Conservation (phyloP, 192 early-diverging fungal species). For the Podila minutissima region DNA sequence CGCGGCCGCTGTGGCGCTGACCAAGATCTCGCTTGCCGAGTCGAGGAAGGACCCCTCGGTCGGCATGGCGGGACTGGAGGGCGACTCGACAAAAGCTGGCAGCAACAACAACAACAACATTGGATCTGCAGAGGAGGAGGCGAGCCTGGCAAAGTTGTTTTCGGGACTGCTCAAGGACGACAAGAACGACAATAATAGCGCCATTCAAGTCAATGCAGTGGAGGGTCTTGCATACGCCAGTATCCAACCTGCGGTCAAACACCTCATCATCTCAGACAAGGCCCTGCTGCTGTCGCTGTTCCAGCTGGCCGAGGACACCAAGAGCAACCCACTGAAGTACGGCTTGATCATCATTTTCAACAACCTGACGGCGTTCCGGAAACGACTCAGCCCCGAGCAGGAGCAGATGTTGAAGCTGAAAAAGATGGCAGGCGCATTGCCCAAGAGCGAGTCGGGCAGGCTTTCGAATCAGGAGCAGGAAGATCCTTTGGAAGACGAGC, state of each 20-base stretch:
- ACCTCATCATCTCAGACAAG: constrained; percentile 67
- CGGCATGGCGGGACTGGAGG: constrained; percentile 21
- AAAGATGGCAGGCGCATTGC: constrained; percentile 60
- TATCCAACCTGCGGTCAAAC: constrained; percentile 74
- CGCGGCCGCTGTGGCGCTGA: constrained; percentile 66
- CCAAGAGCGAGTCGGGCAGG: constrained; percentile 44
- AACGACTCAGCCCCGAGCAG: constrained; percentile 80
- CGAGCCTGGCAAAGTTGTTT: constrained; percentile 64
- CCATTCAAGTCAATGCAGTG: constrained; percentile 63
- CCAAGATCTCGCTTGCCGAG: constrained; percentile 66
- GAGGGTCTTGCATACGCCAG: constrained; percentile 89
- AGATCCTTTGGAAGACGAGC: constrained; percentile 70
- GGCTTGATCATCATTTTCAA: constrained; percentile 77
- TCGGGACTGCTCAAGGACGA: constrained; percentile 58
- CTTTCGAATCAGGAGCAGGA: constrained; percentile 49
- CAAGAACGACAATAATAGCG: constrained; percentile 34
- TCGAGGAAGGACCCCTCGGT: constrained; percentile 36
- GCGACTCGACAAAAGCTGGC: constrained; percentile 35
- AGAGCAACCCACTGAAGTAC: constrained; percentile 69
- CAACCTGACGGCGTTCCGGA: constrained; percentile 79
- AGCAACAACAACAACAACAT: constrained; percentile 8
- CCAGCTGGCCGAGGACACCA: constrained; percentile 55
- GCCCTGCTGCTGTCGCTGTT: constrained; percentile 68
- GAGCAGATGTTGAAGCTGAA: constrained; percentile 82
- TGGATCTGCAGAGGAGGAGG: constrained; percentile 30